Evolutionary conservation across 345 rosid species (phyloP).

Genomic region (Linum usitatissimum): DNA sequence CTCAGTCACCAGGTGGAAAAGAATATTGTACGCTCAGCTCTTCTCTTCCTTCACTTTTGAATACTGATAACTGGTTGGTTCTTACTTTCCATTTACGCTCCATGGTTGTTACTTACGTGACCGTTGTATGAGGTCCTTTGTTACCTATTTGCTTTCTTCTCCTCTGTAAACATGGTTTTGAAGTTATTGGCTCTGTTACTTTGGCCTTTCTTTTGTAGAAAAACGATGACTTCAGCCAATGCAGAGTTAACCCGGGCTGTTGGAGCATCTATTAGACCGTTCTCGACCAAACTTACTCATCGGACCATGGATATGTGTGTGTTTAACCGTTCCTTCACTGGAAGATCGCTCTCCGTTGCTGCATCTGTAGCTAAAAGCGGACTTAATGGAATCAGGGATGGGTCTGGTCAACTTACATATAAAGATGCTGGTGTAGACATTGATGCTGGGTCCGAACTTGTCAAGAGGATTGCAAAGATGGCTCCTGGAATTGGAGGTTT

Average conservation of each 20-base stretch:
- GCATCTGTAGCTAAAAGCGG: background rate
- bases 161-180: no score
- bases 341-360: background rate
- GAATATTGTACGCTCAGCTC: no score
- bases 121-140: no score
- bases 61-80: no score
- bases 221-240: background rate
- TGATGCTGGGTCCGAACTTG: constrained; percentile 89
- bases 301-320: background rate
- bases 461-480: constrained; percentile 73
- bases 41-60: no score
- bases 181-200: no score
- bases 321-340: background rate
- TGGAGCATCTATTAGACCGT: background rate
- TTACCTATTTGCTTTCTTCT: no score
- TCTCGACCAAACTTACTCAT: background rate
- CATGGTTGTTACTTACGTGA: no score
- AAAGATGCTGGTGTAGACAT: constrained; percentile 91
- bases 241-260: background rate
- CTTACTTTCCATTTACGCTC: no score
- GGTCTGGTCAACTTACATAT: constrained; percentile 34
- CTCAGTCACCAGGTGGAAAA: no score
- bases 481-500: constrained; percentile 92
- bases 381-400: background rate
- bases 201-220: background rate